Base-by-base conservation (phyloP, 495 filamentous ascomycete genomes). In the Podospora anserina region DNA sequence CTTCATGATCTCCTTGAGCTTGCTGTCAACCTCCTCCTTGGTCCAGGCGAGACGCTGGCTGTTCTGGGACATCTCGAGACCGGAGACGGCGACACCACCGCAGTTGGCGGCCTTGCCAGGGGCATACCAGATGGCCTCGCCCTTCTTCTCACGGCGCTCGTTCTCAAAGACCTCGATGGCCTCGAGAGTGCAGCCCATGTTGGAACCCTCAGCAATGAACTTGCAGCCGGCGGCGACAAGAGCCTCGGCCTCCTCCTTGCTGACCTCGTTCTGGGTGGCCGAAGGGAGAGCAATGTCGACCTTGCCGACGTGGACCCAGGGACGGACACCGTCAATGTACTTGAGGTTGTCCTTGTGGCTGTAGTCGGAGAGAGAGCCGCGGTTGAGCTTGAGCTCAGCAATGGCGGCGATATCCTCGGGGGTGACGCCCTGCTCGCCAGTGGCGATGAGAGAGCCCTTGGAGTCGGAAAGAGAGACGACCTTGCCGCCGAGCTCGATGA, bases 41-140 rank as follows among this genome's bases (percentile, higher is more conserved):
- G 91, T 91, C 95, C 95, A 99, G 72, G 78, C 84, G 67, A 97
- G 83, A 44, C 94, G 90, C 77, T 88, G 78, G 67, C 89, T 92
- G 86, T 99, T 99, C 88, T 99, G 95, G 28, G 94, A 94, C 95
- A 99, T 99, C 86, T 99, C 95, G 55, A 99, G 90, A 72, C 95
- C 95, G 26, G 93, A 97, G 19, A 99, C 95, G 55, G 95, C 95
- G 66, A 98, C 95, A 85, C 95, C 95, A 80, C 95, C 95, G 67
- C 92, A 92, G 85, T 99, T 99, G 82, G 95, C 92, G 61, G 95
- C 95, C 87, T 94, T 94, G 70, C 78, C 94, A 66, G 94, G 95
- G 16, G 89, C 95, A 80, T 98, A 99, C 95, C 95, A 99, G 78
- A 97, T 91, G 71, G 91, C 88, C 13, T 84, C 78, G 28, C 77